A percentile compares a stretch with the other conserved stretches of the same genome.
Evolutionary conservation across 106 monocot genomes (phyloP).

Genomic region (Gastrodia elata): DNA sequence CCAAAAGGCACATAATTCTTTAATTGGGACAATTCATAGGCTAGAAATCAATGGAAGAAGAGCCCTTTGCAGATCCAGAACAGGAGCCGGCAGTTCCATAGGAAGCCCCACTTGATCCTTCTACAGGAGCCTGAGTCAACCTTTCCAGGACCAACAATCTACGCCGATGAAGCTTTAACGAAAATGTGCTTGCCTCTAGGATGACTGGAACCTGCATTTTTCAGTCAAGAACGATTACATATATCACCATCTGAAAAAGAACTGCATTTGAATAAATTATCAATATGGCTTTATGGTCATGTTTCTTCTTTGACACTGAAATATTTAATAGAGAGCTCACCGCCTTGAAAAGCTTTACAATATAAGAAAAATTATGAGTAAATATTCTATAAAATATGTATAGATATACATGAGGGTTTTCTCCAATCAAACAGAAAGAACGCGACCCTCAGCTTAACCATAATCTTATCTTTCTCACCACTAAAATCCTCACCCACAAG

Average conservation of each 20-base stretch:
- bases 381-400: no score
- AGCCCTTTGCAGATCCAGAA: conserved; percentile 33
- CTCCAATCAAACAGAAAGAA: no score
- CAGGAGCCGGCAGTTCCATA: conserved; percentile 40
- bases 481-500: no score
- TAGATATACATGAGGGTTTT: no score
- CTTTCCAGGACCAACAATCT: conserved; percentile 68
- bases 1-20: background rate
- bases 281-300: background rate
- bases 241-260: background rate
- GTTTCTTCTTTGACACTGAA: no score
- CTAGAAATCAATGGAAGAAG: conserved; percentile 59
- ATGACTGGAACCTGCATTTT: conserved; percentile 67
- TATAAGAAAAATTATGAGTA: no score
- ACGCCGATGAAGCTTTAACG: conserved; percentile 61
- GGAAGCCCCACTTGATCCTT: conserved; percentile 63
- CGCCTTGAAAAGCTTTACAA: no score
- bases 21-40: background rate
- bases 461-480: no score
- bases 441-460: no score
- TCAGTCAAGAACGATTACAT: background rate
- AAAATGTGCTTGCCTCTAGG: conserved; percentile 72
- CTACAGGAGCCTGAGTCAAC: conserved; percentile 92
- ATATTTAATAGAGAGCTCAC: no score
- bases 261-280: background rate